Percentiles rank a stretch among this genome's conserved stretches.
Conservation (phyloP, 768 basidiomycete genomes). For the Coprinopsis cinerea region DNA sequence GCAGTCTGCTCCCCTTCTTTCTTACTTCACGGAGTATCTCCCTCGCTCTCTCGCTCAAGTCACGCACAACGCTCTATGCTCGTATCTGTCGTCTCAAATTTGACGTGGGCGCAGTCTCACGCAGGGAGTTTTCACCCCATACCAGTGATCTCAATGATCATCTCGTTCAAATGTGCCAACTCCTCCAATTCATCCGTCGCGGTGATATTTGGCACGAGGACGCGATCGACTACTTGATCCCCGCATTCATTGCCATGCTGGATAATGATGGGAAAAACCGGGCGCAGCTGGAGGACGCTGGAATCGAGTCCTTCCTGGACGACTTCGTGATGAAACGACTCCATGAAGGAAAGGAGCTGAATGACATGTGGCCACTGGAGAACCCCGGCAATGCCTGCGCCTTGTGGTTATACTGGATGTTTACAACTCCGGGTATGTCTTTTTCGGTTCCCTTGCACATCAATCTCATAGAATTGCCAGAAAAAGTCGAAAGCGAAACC, state of each 20-base stretch:
- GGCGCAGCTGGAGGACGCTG: constrained; percentile 48
- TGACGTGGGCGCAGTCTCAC: constrained; percentile 6
- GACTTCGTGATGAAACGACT: constrained; percentile 38
- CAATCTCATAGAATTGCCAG: constrained; percentile 14
- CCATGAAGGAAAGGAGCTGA: constrained; percentile 28
- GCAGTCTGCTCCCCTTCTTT: not conserved
- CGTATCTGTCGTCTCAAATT: constrained; percentile 8
- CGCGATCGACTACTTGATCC: constrained; percentile 17
- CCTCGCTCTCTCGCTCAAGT: constrained; percentile 2
- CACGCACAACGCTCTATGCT: constrained; percentile 4
- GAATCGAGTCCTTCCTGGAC: constrained; percentile 42
- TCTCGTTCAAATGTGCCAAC: constrained; percentile 9
- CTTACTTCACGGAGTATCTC: not conserved
- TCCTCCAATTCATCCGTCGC: constrained; percentile 2
- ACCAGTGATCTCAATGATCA: constrained; percentile 5
- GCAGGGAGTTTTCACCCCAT: not conserved
- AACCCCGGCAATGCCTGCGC: constrained; percentile 43
- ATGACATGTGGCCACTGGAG: constrained; percentile 55
- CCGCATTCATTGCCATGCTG: constrained; percentile 46
- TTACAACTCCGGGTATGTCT: constrained; percentile 22
- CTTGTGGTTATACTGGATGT: constrained; percentile 61
- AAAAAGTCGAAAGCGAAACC: constrained; percentile 23
- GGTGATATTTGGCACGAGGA: constrained; percentile 19
- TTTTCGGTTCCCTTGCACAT: not conserved
- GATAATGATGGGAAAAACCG: constrained; percentile 68